Conservation (phyloP, 371 early-diverging fungal genomes). For the Mortierella sp. region DNA sequence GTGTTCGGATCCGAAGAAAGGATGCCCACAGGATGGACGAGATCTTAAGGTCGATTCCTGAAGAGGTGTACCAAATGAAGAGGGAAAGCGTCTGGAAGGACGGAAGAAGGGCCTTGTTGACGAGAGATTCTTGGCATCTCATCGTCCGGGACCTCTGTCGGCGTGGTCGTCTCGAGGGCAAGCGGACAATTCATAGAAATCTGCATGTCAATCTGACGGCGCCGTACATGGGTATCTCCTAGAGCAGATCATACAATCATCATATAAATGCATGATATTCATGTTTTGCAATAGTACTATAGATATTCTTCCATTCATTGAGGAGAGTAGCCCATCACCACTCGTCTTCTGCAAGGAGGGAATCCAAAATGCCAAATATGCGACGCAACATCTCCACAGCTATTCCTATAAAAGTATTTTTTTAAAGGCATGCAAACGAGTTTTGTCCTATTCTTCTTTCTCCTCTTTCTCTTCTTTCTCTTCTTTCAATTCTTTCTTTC, state of each 20-base stretch:
- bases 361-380: no score
- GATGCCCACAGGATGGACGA: constrained; percentile 65
- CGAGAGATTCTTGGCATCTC: constrained; percentile 67
- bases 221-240: constrained; percentile 10
- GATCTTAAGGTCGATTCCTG: constrained; percentile 59
- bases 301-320: no score
- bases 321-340: no score
- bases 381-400: no score
- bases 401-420: no score
- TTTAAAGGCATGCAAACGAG: no score
- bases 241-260: not conserved
- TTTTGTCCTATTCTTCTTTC: no score
- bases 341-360: no score
- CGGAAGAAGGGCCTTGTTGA: constrained; percentile 62
- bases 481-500: no score
- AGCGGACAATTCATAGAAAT: constrained; percentile 10
- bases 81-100: constrained; percentile 60
- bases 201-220: constrained; percentile 4
- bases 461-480: no score
- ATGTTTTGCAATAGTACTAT: no score
- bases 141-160: constrained; percentile 66
- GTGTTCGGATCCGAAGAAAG: constrained; percentile 60
- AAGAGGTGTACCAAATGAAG: constrained; percentile 60
- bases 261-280: no score
- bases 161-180: constrained; percentile 30